Evolutionary conservation across 2,329 filamentous ascomycete genomes (phyloP).

Genomic region (Knufia petricola): DNA sequence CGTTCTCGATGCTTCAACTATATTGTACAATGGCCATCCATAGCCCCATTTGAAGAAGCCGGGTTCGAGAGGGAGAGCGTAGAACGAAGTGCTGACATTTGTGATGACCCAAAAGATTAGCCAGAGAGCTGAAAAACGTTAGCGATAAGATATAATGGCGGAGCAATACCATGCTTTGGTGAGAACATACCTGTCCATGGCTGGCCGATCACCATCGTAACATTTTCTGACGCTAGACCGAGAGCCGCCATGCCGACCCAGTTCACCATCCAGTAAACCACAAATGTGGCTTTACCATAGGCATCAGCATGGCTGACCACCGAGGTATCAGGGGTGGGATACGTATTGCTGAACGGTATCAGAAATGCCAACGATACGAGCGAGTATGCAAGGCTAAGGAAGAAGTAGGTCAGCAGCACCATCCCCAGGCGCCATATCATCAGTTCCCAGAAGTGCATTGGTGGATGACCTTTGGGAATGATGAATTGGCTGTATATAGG

Average conservation of each 20-base stretch:
- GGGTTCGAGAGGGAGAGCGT: slow-evolving; percentile 49
- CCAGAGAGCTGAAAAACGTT: slow-evolving; percentile 43
- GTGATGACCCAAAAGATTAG: slow-evolving; percentile 60
- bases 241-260: slow-evolving; percentile 54
- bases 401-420: slow-evolving; percentile 52
- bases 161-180: no score
- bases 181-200: slow-evolving; percentile 44
- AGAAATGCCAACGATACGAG: slow-evolving; percentile 55
- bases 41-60: slow-evolving; percentile 54
- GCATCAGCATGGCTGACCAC: slow-evolving; percentile 38
- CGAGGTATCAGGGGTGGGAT: slow-evolving; percentile 28
- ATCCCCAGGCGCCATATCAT: slow-evolving; percentile 50
- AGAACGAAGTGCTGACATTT: slow-evolving; percentile 53
- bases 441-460: slow-evolving; percentile 49
- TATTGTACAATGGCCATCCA: slow-evolving; percentile 53
- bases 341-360: slow-evolving; percentile 47
- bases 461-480: slow-evolving; percentile 43
- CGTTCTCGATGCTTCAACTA: slow-evolving; percentile 50
- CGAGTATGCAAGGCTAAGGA: slow-evolving; percentile 54
- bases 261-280: slow-evolving; percentile 56
- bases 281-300: slow-evolving; percentile 50
- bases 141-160: no score
- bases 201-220: slow-evolving; percentile 52
- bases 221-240: slow-evolving; percentile 55
- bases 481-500: slow-evolving; percentile 54